Evolutionary conservation across 495 filamentous ascomycete species (phyloP).

Genomic region (Penicillium antarcticum): DNA sequence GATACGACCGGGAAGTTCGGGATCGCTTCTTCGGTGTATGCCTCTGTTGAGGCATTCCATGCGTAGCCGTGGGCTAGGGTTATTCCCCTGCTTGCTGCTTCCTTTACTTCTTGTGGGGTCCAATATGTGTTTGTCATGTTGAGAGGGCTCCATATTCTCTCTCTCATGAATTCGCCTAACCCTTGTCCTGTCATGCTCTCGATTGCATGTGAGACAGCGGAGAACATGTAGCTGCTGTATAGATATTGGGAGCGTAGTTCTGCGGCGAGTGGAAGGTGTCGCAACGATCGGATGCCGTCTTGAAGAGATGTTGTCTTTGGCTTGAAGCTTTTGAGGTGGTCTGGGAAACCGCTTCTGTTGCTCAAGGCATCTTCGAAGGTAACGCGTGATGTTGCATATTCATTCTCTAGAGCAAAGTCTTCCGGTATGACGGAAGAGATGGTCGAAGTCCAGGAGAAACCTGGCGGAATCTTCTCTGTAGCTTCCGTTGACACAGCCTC

Average conservation of each 20-base stretch:
- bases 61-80: constrained; percentile 19
- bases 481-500: too few relatives aligned
- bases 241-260: constrained; percentile 36
- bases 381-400: constrained; percentile 38
- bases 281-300: constrained; percentile 29
- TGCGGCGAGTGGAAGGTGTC: constrained; percentile 33
- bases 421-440: constrained; percentile 46
- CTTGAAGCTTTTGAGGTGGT: constrained; percentile 19
- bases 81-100: background rate
- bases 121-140: constrained; percentile 38
- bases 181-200: constrained; percentile 36
- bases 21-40: constrained; percentile 12
- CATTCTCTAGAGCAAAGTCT: constrained; percentile 50
- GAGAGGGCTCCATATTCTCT: constrained; percentile 47
- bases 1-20: constrained; percentile 30
- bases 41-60: constrained; percentile 7
- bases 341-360: constrained; percentile 47
- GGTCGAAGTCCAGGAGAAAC: too few relatives aligned
- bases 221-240: constrained; percentile 53
- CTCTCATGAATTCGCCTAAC: constrained; percentile 37
- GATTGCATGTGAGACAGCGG: constrained; percentile 38
- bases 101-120: constrained; percentile 24
- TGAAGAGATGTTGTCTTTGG: constrained; percentile 3
- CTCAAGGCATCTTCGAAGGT: constrained; percentile 51
- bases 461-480: too few relatives aligned